phyloP scores from a whole-genome alignment of 495 filamentous ascomycete genomes.

The Friedmanniomyces endolithicus region DNA sequence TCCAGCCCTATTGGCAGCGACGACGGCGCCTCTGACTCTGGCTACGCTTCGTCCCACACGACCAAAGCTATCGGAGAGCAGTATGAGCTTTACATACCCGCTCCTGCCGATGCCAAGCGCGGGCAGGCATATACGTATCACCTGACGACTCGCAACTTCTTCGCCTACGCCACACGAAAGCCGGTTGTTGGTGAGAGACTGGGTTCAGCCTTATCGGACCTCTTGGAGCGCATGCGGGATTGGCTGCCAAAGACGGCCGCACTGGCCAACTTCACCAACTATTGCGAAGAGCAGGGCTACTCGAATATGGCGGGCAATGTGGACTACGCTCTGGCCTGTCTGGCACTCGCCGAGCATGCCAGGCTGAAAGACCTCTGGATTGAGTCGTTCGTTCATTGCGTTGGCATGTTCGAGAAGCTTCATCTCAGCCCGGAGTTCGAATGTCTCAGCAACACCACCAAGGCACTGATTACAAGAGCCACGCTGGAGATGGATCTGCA shows the following conservation, averaged over 20 bases:
- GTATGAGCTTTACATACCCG: conserved; percentile 51
- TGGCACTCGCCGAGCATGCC: conserved; percentile 50
- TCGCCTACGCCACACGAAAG: conserved; percentile 49
- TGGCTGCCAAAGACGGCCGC: conserved; percentile 25
- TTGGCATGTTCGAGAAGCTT: conserved; percentile 50
- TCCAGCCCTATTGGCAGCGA: conserved; percentile 10
- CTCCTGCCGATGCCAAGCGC: conserved; percentile 38
- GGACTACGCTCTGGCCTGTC: conserved; percentile 45
- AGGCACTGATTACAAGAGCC: conserved; percentile 47
- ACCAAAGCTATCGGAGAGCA: conserved; percentile 16
- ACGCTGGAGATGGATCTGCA: conserved; percentile 51
- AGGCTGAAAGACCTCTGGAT: conserved; percentile 45
- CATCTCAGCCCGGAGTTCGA: conserved; percentile 41
- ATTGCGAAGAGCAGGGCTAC: conserved; percentile 50
- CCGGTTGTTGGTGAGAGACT: conserved; percentile 49
- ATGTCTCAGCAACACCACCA: conserved; percentile 43
- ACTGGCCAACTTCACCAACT: conserved; percentile 41
- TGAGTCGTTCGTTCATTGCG: conserved; percentile 54
- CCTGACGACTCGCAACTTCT: conserved; percentile 53
- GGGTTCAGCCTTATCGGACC: conserved; percentile 42
- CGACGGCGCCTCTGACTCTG: conserved; percentile 1
- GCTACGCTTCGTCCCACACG: conserved; percentile 10
- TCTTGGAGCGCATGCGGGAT: conserved; percentile 44
- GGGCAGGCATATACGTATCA: conserved; percentile 44
- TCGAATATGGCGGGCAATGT: conserved; percentile 45